Percentiles rank a stretch among this genome's conserved stretches.
Evolutionary conservation across 371 early-diverging fungal genomes (phyloP).

Genomic region (Mortierella sp.): DNA sequence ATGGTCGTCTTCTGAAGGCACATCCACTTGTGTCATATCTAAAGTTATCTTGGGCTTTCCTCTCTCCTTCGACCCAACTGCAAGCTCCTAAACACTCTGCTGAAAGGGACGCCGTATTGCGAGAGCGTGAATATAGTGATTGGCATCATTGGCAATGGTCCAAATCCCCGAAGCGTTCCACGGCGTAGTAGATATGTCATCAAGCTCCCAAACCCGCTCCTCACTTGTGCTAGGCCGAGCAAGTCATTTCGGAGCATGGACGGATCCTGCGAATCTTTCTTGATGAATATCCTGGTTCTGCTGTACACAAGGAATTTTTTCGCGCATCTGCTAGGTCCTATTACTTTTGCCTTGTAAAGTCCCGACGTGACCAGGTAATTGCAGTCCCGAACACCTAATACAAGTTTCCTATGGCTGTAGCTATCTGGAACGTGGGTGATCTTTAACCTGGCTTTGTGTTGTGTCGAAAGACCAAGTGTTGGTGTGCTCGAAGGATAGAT

Average conservation of each 20-base stretch:
- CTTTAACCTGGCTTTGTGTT: background rate
- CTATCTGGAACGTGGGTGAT: background rate
- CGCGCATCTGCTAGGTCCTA: background rate
- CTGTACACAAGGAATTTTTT: background rate
- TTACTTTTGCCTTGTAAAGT: too few species aligned
- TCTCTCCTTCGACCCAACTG: too few species aligned
- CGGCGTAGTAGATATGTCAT: background rate
- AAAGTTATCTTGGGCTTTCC: too few species aligned
- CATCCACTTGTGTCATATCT: too few species aligned
- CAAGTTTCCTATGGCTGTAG: background rate
- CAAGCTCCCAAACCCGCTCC: background rate
- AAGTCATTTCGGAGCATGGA: background rate
- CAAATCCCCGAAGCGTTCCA: background rate
- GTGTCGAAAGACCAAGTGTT: background rate
- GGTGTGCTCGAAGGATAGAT: background rate
- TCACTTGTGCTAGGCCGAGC: constrained; percentile 4
- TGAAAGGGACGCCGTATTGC: too few species aligned
- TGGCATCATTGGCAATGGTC: background rate
- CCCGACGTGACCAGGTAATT: constrained; percentile 3
- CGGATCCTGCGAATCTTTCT: background rate
- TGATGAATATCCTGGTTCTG: background rate
- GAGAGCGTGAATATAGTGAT: constrained; percentile 1
- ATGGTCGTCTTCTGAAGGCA: too few species aligned
- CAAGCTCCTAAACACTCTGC: too few species aligned
- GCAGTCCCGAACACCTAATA: background rate